Percentiles rank a stretch among this genome's conserved stretches.
These are phyloP conservation scores for Ambrosia trifida DNA, from an alignment of 129 eudicot species.

Conservation along the genomic window DNA sequence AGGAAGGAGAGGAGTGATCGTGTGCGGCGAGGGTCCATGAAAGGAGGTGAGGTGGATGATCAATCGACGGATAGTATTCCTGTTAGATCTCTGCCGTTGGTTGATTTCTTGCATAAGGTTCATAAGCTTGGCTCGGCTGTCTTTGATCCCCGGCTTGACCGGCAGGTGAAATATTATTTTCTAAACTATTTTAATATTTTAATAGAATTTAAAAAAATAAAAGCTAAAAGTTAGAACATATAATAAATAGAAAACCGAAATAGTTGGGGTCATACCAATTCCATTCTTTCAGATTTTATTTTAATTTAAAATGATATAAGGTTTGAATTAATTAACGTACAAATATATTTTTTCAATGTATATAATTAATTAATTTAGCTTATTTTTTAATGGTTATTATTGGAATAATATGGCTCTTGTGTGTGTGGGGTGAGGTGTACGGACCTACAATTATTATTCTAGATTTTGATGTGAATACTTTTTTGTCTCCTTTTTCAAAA, in stretches of 20 bases:
- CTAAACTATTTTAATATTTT: not conserved
- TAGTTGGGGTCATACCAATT: not conserved
- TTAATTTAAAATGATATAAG: no score
- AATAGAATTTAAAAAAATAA: not conserved
- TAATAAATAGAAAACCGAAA: not conserved
- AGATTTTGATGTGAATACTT: not conserved
- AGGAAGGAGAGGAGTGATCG: constrained; percentile 41
- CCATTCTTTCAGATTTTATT: not conserved
- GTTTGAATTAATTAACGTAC: not conserved
- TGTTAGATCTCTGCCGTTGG: constrained; percentile 69
- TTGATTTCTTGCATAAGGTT: constrained; percentile 54
- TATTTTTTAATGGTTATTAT: not conserved
- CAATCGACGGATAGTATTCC: constrained; percentile 40
- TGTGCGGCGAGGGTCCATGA: constrained; percentile 35
- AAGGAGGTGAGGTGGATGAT: constrained; percentile 44
- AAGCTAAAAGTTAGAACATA: not conserved
- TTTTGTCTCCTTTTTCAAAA: constrained; percentile 5
- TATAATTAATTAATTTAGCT: not conserved
- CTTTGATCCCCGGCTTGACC: constrained; percentile 73
- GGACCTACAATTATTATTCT: constrained; percentile 11
- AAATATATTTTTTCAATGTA: not conserved
- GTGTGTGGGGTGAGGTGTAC: not conserved
- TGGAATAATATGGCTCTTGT: not conserved
- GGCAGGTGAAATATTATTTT: constrained; percentile 57
- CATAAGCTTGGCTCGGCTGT: constrained; percentile 58